These are phyloP conservation scores for Aaosphaeria pasadenensis DNA, from an alignment of 2,329 filamentous ascomycete species.

Conservation along the genomic window DNA sequence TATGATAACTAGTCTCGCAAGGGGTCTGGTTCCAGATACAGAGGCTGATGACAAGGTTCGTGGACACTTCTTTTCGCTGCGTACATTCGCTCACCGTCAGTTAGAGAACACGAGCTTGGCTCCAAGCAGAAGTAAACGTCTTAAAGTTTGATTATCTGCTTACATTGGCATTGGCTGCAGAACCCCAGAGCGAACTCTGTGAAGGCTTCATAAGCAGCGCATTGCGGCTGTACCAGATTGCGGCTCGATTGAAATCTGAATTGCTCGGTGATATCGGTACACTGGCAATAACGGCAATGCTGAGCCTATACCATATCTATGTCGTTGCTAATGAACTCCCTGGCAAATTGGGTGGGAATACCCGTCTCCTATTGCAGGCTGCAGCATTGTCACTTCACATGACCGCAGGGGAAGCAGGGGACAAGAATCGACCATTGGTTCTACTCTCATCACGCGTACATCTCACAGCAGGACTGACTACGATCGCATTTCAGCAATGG, in stretches of 20 bases:
- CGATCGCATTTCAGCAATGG: conserved; percentile 27
- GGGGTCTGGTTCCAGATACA: no score
- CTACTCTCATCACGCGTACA: conserved; percentile 33
- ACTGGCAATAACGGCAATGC: conserved; percentile 16
- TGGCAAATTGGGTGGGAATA: conserved; percentile 1
- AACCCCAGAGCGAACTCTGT: conserved; percentile 3
- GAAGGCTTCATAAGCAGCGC: conserved; percentile 17
- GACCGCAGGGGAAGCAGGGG: conserved; percentile 19
- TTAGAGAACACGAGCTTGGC: conserved; percentile 3
- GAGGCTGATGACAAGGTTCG: no score
- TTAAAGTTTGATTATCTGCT: conserved; percentile 26
- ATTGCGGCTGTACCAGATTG: conserved; percentile 13
- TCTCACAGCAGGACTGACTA: conserved; percentile 27
- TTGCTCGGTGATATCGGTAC: conserved; percentile 12
- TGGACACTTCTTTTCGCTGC: no score
- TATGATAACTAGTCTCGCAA: conserved; percentile 5
- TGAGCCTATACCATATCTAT: no score
- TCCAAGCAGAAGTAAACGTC: conserved; percentile 17
- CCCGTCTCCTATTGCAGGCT: conserved; percentile 26
- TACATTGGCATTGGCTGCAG: conserved; percentile 12
- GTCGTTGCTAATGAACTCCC: no score
- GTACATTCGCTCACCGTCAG: no score
- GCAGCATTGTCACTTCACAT: conserved; percentile 22
- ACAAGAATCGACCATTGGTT: conserved; percentile 22
- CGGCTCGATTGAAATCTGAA: conserved; percentile 5